Evolutionary conservation across 2,329 filamentous ascomycete species (phyloP), one percentile per base, ranked within the genome.

Genomic region (Proliferodiscus dingleyae): DNA sequence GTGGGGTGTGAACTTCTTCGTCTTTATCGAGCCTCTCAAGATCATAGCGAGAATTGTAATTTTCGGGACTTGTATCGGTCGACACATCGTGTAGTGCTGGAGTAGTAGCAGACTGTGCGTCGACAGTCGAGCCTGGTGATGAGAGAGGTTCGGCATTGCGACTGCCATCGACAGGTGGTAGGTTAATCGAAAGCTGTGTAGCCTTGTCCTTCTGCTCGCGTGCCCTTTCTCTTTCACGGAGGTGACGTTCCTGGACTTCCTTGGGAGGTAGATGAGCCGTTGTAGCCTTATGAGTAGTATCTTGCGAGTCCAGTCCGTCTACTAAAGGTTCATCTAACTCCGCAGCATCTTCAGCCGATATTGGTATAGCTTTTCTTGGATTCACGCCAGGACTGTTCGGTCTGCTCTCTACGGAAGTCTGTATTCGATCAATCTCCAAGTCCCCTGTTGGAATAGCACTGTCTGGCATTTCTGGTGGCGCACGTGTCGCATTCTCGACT

Each of bases 61-160:
- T 78, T 44, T 85, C 85, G 1, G 85, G 82, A 56, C 85, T 89
- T 2, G 86, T 89, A 54, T 85, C 82, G 1, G 85, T 80, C 1
- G 86, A 89, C 5, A 74, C 76, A 51, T 84, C 78, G 49, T 82
- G 77, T 30, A 82, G 74, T 28, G 75, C 77, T 2, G 87, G 85
- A 0, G 87, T 93, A 18, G 83, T 80, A 44, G 81, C 81, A 34
- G 85, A 89, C 56, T 83, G 82, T 2, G 82, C 77, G 24, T 74
- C 80, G 44, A 78, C 69, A 1, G 85, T 89, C 5, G 87, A 91
- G 2, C 69, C 71, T 13, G 78, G 75, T 2, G 77, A 81, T 2
- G 74, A 80, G 5, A 71, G 55, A 2, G 67, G 64, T 52, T 80
- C 77, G 2, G 65, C 58, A 40, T 64, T 56, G 29, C 47, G 68